phyloP scores from a whole-genome alignment of 345 rosid genomes.

The Boechera divaricarpa region DNA sequence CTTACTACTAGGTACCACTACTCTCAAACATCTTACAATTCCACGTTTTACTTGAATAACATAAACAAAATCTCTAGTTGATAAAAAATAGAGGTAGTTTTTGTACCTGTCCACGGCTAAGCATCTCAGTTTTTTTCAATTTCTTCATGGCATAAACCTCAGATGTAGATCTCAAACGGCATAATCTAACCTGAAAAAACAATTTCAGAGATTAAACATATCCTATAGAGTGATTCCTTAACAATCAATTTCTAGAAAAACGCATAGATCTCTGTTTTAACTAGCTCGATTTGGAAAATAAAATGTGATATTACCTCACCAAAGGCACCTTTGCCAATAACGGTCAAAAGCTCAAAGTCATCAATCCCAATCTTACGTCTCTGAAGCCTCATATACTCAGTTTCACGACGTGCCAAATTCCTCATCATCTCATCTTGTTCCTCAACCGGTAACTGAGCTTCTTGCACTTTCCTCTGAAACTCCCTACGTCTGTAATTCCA shows the following conservation, averaged over 20 bases:
- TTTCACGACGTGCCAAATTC: constrained; percentile 84
- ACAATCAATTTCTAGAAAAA: constrained; percentile 3
- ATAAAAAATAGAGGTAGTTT: constrained; percentile 6
- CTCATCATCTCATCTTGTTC: constrained; percentile 91
- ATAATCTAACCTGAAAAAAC: constrained; percentile 70
- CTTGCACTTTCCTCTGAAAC: constrained; percentile 82
- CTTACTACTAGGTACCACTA: neutral
- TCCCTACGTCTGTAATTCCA: constrained; percentile 63
- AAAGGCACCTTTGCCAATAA: constrained; percentile 96
- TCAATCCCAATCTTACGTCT: constrained; percentile 95
- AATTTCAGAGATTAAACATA: neutral
- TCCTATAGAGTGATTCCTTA: neutral
- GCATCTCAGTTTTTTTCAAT: constrained; percentile 96
- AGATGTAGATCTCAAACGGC: constrained; percentile 83
- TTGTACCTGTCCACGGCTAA: constrained; percentile 97
- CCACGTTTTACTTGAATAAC: neutral
- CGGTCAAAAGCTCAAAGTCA: constrained; percentile 86
- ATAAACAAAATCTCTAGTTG: neutral
- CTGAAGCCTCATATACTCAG: constrained; percentile 94
- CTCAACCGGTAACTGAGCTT: constrained; percentile 82
- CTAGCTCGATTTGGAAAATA: neutral
- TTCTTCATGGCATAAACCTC: constrained; percentile 98
- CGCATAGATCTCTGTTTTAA: constrained; percentile 4
- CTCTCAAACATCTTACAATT: constrained; percentile 12
- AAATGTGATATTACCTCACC: constrained; percentile 71